phyloP scores from a whole-genome alignment of 306 rosid species.

The Quercus agrifolia region DNA sequence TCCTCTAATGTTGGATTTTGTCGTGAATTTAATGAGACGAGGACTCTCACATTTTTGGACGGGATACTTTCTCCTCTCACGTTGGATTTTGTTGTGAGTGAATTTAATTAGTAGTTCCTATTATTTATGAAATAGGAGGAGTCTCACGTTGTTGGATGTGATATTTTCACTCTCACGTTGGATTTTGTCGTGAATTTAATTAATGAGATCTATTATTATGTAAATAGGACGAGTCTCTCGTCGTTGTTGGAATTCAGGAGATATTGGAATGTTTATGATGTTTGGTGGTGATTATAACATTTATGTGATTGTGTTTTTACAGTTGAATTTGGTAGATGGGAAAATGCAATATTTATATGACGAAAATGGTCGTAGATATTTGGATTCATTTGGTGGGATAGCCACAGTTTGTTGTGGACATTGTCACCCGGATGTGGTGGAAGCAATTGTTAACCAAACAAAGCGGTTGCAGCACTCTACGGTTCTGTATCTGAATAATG shows the following conservation, averaged over 20 bases:
- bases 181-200: too few species aligned
- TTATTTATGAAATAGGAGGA: too few species aligned
- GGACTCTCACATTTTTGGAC: too few species aligned
- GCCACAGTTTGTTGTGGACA: slow-evolving; percentile 52
- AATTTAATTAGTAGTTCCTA: too few species aligned
- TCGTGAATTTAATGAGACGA: too few species aligned
- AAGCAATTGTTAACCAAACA: slow-evolving; percentile 34
- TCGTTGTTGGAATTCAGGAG: background rate
- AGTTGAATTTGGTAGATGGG: slow-evolving; percentile 53
- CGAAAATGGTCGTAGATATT: slow-evolving; percentile 41
- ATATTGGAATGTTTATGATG: background rate
- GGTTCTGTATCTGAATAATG: slow-evolving; percentile 37
- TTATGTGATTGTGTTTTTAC: background rate
- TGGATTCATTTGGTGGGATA: slow-evolving; percentile 48
- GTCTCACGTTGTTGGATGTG: too few species aligned
- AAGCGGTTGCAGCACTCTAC: slow-evolving; percentile 46
- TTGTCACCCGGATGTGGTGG: slow-evolving; percentile 46
- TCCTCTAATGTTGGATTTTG: too few species aligned
- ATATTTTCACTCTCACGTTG: too few species aligned
- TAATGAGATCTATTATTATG: too few species aligned
- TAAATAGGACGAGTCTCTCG: too few species aligned
- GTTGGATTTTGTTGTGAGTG: too few species aligned
- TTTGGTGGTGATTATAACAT: background rate
- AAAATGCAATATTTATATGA: slow-evolving; percentile 50
- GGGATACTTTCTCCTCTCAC: too few species aligned